Conservation (phyloP, 495 filamentous ascomycete species). For the Penicillium antarcticum region DNA sequence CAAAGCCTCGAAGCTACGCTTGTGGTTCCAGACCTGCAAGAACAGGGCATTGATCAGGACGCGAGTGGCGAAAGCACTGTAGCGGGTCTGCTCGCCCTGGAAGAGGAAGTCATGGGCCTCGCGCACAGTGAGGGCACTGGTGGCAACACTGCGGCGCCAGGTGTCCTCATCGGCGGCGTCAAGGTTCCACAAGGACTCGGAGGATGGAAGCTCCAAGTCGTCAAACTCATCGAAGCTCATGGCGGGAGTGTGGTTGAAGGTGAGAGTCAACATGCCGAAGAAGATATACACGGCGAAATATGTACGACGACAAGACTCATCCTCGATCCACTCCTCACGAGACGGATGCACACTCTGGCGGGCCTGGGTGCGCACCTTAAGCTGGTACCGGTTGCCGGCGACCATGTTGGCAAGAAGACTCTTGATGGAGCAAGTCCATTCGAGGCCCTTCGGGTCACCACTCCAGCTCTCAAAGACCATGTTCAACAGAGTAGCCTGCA, state of each 20-base stretch:
- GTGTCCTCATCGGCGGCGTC: slow-evolving; percentile 73
- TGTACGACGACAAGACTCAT: slow-evolving; percentile 92
- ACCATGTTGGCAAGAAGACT: slow-evolving; percentile 98
- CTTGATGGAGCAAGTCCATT: slow-evolving; percentile 99
- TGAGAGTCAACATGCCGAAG: slow-evolving; percentile 92
- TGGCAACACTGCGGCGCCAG: slow-evolving; percentile 74
- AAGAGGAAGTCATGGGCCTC: slow-evolving; percentile 93
- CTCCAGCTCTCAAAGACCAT: slow-evolving; percentile 99
- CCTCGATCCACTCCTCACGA: slow-evolving; percentile 92
- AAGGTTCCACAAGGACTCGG: slow-evolving; percentile 91
- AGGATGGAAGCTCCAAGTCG: slow-evolving; percentile 84
- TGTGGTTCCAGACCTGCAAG: slow-evolving; percentile 98
- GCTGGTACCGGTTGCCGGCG: slow-evolving; percentile 91
- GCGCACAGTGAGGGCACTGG: slow-evolving; percentile 77
- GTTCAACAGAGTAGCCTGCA: slow-evolving; percentile 93
- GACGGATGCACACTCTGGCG: slow-evolving; percentile 74
- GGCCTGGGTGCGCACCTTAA: slow-evolving; percentile 86
- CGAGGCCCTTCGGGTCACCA: slow-evolving; percentile 92
- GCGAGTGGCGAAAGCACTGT: slow-evolving; percentile 95
- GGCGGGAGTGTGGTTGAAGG: slow-evolving; percentile 95
- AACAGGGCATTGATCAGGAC: slow-evolving; percentile 99
- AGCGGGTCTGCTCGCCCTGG: slow-evolving; percentile 85
- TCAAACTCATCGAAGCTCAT: slow-evolving; percentile 99
- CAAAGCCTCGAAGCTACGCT: slow-evolving; percentile 91
- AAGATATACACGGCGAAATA: slow-evolving; percentile 99